These are phyloP conservation scores for Tetradesmus obliquus DNA, from an alignment of 139 green algal genomes.

Conservation along the genomic window DNA sequence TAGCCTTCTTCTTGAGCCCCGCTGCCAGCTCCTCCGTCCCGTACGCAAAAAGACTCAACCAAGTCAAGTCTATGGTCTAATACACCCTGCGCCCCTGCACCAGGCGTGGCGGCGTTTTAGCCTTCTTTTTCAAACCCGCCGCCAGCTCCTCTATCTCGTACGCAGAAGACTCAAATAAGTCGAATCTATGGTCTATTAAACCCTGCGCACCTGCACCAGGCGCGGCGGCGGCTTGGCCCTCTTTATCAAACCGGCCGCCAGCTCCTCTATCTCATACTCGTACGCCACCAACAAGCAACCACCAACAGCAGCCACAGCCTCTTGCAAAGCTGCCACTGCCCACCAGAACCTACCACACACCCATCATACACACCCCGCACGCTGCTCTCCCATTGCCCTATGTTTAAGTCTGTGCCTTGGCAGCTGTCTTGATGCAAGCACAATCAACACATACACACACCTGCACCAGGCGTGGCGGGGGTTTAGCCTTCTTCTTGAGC, in stretches of 20 bases:
- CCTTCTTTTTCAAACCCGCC: slow-evolving; percentile 77
- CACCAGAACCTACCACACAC: neutral
- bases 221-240: slow-evolving; percentile 78
- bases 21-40: slow-evolving; percentile 73
- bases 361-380: neutral
- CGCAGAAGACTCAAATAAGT: slow-evolving; percentile 92
- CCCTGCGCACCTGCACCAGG: slow-evolving; percentile 31
- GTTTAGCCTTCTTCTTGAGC: slow-evolving; percentile 85
- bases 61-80: neutral
- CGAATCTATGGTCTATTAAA: neutral
- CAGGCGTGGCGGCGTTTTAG: slow-evolving; percentile 66
- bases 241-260: slow-evolving; percentile 71
- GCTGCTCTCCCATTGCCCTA: too few species aligned
- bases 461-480: slow-evolving; percentile 50
- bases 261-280: slow-evolving; percentile 94
- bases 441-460: neutral
- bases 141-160: slow-evolving; percentile 91
- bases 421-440: neutral
- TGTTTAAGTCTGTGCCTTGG: slow-evolving; percentile 8
- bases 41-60: too few species aligned
- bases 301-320: too few species aligned
- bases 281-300: slow-evolving; percentile 86
- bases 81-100: slow-evolving; percentile 3
- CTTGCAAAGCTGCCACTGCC: neutral
- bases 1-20: slow-evolving; percentile 82